Evolutionary conservation across 2,329 filamentous ascomycete species (phyloP), one percentile per base, ranked within the genome.

Genomic region (Coniochaeta sp.): DNA sequence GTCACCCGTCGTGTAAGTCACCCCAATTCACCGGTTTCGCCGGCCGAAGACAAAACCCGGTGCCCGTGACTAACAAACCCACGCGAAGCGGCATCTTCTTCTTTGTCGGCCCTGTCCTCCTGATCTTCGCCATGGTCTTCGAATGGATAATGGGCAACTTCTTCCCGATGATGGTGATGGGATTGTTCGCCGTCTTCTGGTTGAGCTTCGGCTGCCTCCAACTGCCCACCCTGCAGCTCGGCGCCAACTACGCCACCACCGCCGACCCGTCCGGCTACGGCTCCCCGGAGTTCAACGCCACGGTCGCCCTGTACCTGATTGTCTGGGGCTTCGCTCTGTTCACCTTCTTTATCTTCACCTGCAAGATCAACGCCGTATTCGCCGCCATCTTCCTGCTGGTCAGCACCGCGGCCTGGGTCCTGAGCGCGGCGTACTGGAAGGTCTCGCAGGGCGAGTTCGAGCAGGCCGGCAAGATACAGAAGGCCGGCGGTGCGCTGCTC

Each of bases 61-160:
- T n/a, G n/a, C n/a, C n/a, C n/a, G n/a, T n/a, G n/a, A n/a, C n/a
- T n/a, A 56, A 8, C 40, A 24, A 36, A 17, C 55, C 61, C 3
- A n/a, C 17, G 4, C 6, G 3, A 40, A 74, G 73, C 22, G 70
- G 72, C 24, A 73, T 74, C 59, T 74, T 74, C 68, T 72, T 74
- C 65, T 74, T 74, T 64, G 64, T 70, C 47, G 79, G 79, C 0
- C 80, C 79, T 1, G 66, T 81, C 14, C 74, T 82, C 54, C 71
- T 81, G 7, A 66, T 75, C 16, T 73, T 80, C 36, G 71, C 75
- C 33, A 76, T 78, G 60, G 76, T 82, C 7, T 81, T 81, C 63
- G 78, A 82, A 63, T 82, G 79, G 79, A 75, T 82, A 54, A 77
- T 79, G 74, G 76, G 76, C 6, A 79, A 79, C 64, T 79, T 79